Evolutionary conservation across 495 filamentous ascomycete genomes (phyloP), one percentile per base, ranked within the genome.

Genomic region (Tuber calosporum): DNA sequence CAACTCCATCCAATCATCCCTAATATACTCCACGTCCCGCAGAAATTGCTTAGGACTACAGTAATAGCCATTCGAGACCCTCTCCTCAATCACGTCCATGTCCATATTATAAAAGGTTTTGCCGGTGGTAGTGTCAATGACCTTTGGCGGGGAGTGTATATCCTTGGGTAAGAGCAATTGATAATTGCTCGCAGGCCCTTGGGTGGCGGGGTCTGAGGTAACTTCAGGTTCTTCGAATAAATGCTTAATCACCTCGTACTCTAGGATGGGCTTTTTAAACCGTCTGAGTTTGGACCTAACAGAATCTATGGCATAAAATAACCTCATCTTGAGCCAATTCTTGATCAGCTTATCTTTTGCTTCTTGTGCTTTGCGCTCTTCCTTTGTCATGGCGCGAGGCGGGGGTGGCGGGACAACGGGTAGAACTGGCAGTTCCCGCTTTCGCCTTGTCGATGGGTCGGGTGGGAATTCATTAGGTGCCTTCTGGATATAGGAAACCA

Each of bases 41-140:
- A 95, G 83, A 79, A 97, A 99, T 79, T 97, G 93, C 73, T 88
- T 89, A 0, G 93, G 90, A 22, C 93, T 87, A 80, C 92, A 93
- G 83, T 99, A 99, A 82, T 91, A 98, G 30, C 96, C 95, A 83
- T 98, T 97, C 7, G 92, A 93, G 37, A 98, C 86, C 42, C 95
- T 90, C 79, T 95, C 92, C 84, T 99, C 95, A 72, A 99, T 97
- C 9, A 91, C 95, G 5, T 89, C 90, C n/a, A 92, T 90, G 77
- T 98, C 93, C 69, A 98, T 84, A 77, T 99, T 99, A 84, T 97
- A 97, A 80, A 88, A 97, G 82, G 93, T 93, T 79, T 94, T 96
- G 66, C 87, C 88, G 1, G 89, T 90, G 4, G 86, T 7, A 2
- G 67, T 73, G 40, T 81, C 79, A 39, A 72, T 67, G 36, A 81